Evolutionary conservation across 2,329 filamentous ascomycete genomes (phyloP).

Genomic region (Colletotrichum sp.): DNA sequence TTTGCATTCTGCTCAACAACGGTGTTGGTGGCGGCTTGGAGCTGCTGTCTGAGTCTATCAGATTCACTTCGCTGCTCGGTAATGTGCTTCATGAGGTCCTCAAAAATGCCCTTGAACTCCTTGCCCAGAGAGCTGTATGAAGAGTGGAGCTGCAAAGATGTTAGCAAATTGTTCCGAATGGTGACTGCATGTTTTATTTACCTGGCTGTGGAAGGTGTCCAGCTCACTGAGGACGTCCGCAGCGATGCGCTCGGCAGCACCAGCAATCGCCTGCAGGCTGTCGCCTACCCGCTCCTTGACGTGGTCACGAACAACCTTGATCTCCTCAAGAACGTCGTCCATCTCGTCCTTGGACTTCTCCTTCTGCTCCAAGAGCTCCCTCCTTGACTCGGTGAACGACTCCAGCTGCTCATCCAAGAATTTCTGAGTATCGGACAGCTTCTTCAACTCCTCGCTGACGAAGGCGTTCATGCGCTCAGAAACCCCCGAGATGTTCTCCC

Average conservation of each 20-base stretch:
- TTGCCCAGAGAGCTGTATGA: slow-evolving; percentile 85
- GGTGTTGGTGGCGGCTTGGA: slow-evolving; percentile 72
- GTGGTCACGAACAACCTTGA: slow-evolving; percentile 85
- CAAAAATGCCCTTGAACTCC: slow-evolving; percentile 87
- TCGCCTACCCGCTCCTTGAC: slow-evolving; percentile 87
- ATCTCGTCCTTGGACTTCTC: slow-evolving; percentile 79
- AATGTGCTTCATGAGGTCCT: slow-evolving; percentile 78
- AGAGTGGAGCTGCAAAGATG: slow-evolving; percentile 67
- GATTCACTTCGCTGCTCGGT: slow-evolving; percentile 79
- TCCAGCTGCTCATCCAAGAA: slow-evolving; percentile 74
- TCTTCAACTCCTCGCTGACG: slow-evolving; percentile 75
- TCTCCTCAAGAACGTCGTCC: slow-evolving; percentile 90
- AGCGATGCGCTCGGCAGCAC: slow-evolving; percentile 86
- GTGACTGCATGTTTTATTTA: slow-evolving; percentile 48
- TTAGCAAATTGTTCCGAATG: rapidly evolving
- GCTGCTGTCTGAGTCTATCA: slow-evolving; percentile 72
- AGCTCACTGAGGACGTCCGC: slow-evolving; percentile 89
- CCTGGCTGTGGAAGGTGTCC: slow-evolving; percentile 75
- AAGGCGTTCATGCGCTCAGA: slow-evolving; percentile 78
- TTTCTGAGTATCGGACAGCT: slow-evolving; percentile 71
- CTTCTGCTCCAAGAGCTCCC: slow-evolving; percentile 71
- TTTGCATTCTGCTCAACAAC: slow-evolving; percentile 72
- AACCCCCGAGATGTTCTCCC: slow-evolving; percentile 70
- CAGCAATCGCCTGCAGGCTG: slow-evolving; percentile 82
- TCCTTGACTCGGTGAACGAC: slow-evolving; percentile 71